Base-by-base conservation (phyloP, 2,329 filamentous ascomycete species). In the Fusarium continuum region DNA sequence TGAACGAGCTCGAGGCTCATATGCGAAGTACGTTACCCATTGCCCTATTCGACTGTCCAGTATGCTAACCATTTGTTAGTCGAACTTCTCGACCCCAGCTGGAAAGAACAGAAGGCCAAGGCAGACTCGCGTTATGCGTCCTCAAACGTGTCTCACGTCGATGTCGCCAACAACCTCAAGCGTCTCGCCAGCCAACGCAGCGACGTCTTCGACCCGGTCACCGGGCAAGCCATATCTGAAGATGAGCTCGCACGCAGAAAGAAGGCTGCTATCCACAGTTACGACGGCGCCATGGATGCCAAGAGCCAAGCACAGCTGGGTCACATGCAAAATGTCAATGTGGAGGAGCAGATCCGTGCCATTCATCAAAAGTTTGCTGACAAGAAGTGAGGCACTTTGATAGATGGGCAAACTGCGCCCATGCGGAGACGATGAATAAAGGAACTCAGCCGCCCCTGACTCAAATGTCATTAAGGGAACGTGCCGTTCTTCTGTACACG, bases 51-150 rank as follows among this genome's bases (percentile, higher is more conserved):
- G 13, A 2, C 25, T 5, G 11, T 6, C 7, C 14, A 13, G 19
- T 23, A 26, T 58, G 62, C 77, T 84, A 76, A 82, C 67, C n/a
- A 25, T 23, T 16, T 17, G 14, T 79, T 35, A 90, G 91, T 98
- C 74, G 94, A 98, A 78, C 84, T 97, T 40, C 85, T 97, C 56
- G 94, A 98, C 74, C 94, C 94, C 1, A 87, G 91, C 56, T 98
- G 94, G 93, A 96, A 96, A 75, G 93, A 97, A 74, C 93, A 98
- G 75, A 92, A 93, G 68, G 91, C 91, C 55, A 96, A 96, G 75
- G 88, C 91, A 14, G 92, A 97, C 39, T 88, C 91, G 11, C 89
- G 94, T 61, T 92, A 90, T 64, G 87, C 91, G 2, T 93, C 91
- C 1, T 96, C 93, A 9, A 97, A 96, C 70, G 79, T 97, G 9